Base-by-base conservation (phyloP, 164 flowering plant genomes). In the Aristolochia fimbriata region DNA sequence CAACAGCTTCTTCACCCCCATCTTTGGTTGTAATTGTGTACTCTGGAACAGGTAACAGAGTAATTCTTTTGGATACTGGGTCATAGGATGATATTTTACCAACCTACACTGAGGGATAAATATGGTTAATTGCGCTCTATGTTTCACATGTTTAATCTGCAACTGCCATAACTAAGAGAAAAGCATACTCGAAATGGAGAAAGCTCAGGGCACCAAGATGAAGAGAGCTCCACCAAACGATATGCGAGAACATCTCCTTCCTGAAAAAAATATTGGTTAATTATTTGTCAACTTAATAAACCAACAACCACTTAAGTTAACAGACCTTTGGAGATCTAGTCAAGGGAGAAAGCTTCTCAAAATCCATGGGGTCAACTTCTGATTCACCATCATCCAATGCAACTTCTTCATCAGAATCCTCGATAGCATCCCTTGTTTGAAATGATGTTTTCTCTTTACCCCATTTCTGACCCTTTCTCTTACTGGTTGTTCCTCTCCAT, bases 391-490 rank as follows among this genome's bases (percentile, higher is more conserved):
- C 6, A 49, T 49, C 22, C 19, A 49, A 6, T 4, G 7, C 52
- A 49, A 20, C 7, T 17, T 49, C 14, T 6, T 4, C 22, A 49
- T 49, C 52, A 49, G 52, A 11, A 49, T 15, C 19, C 19, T 20
- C 52, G 46, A 62, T 55, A 19, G 41, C 49, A 64, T 61, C 68
- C 57, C 67, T 65, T 60, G 65, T 65, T 25, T 56, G 54, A 27
- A 59, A 64, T 58, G 76, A 51, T 31, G 61, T 48, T 56, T 82
- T 90, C 76, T 90, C 95, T 21, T 0, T 79, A 53, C 99, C 99
- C 99, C 99, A 88, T 57, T 88, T 88, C 73, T 93, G 96, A 53
- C 96, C 97, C 71, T 76, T 88, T 69, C 73, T 90, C 79, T 90
- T 93, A 74, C 80, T 82, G 59, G 80, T 93, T 56, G 78, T 80